phyloP scores from a whole-genome alignment of 1,284 basidiomycete species.

The Cutaneotrichosporon cyanovorans region DNA sequence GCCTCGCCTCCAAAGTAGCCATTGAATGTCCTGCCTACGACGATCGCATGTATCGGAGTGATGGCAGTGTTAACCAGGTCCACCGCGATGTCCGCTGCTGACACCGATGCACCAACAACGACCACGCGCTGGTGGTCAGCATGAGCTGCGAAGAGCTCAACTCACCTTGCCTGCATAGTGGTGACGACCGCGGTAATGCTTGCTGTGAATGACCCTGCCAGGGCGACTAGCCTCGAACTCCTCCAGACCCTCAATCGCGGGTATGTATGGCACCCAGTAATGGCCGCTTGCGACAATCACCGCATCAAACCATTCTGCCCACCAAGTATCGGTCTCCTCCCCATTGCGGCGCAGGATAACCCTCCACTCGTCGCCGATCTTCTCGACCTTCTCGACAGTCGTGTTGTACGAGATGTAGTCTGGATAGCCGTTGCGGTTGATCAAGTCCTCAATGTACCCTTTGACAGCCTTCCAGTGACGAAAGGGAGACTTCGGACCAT shows the following conservation, averaged over 20 bases:
- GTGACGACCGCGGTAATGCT: conserved; percentile 7
- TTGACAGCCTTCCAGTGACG: conserved; percentile 6
- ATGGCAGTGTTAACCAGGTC: conserved; percentile 3
- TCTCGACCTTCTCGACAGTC: conserved; percentile 50
- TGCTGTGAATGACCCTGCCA: conserved; percentile 41
- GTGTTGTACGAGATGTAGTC: conserved; percentile 49
- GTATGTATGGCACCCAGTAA: conserved; percentile 50
- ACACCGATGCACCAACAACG: conserved; percentile 7
- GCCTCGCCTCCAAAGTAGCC: conserved; percentile 9
- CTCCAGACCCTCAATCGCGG: conserved; percentile 43
- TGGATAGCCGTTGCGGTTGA: conserved; percentile 45
- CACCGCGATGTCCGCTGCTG: conserved; percentile 11
- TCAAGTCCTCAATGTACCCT: conserved; percentile 34
- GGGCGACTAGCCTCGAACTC: conserved; percentile 47
- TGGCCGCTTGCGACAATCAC: conserved; percentile 50
- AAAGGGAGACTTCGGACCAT: conserved; percentile 8
- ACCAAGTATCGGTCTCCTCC: conserved; percentile 28
- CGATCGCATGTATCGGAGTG: conserved; percentile 5
- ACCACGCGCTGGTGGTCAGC: conserved; percentile 5
- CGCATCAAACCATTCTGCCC: conserved; percentile 48
- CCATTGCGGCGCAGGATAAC: conserved; percentile 44
- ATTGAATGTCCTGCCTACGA: conserved; percentile 5
- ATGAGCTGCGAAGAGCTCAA: background rate
- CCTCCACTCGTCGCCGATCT: conserved; percentile 32
- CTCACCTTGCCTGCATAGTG: conserved; percentile 1